These are phyloP conservation scores for Mycena capillaripes DNA, from an alignment of 768 basidiomycete genomes.

Conservation along the genomic window DNA sequence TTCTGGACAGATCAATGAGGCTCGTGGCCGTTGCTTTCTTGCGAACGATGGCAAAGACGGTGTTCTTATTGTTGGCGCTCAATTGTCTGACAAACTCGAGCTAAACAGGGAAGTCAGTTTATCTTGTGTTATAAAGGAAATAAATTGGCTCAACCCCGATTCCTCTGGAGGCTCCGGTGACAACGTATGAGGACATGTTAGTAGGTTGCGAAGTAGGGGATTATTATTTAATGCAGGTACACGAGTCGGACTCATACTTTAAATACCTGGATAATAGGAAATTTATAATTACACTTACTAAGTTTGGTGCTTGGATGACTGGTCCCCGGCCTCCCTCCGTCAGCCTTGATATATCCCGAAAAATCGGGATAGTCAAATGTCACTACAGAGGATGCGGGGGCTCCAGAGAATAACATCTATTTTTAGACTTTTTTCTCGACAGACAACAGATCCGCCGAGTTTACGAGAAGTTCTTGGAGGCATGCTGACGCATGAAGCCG, in stretches of 20 bases:
- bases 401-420: no score
- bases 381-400: no score
- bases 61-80: conserved; percentile 9
- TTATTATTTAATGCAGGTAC: not conserved
- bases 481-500: no score
- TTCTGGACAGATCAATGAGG: conserved; percentile 1
- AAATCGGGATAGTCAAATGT: no score
- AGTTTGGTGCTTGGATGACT: no score
- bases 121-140: not conserved
- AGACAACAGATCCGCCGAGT: no score
- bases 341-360: no score
- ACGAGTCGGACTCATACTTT: not conserved
- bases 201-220: not conserved
- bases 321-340: no score
- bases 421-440: no score
- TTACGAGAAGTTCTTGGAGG: no score
- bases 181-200: conserved; percentile 14
- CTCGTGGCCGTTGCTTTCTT: not conserved
- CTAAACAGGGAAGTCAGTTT: not conserved
- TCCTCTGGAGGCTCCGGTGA: conserved; percentile 19
- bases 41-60: conserved; percentile 23
- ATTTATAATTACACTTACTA: no score
- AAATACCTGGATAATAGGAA: no score
- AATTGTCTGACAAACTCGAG: conserved; percentile 20
- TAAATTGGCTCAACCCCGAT: conserved; percentile 7